Evolutionary conservation across 2,329 filamentous ascomycete genomes (phyloP).

Genomic region (Hymenoscyphus fraxineus): DNA sequence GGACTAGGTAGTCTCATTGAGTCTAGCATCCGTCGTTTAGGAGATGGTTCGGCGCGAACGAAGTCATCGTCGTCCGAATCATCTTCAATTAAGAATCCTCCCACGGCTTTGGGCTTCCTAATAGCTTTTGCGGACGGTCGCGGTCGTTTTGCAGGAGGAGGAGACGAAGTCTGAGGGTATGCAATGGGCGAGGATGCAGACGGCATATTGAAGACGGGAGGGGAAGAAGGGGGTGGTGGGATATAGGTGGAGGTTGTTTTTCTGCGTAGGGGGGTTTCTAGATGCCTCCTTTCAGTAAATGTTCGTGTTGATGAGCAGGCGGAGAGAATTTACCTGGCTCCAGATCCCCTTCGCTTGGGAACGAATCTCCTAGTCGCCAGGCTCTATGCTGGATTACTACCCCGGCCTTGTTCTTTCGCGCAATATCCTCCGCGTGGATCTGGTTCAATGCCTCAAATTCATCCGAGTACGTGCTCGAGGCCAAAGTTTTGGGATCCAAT

Average conservation of each 20-base stretch:
- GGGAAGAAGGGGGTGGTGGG: slow-evolving; percentile 36
- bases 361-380: slow-evolving; percentile 44
- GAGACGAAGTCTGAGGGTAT: slow-evolving; percentile 32
- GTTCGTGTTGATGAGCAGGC: neutral
- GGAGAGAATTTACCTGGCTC: slow-evolving; percentile 27
- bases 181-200: slow-evolving; percentile 56
- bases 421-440: slow-evolving; percentile 39
- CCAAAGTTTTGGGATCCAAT: slow-evolving; percentile 10
- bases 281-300: slow-evolving; percentile 11
- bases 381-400: slow-evolving; percentile 49
- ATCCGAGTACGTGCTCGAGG: slow-evolving; percentile 39
- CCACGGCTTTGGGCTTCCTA: slow-evolving; percentile 37
- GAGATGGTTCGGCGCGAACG: slow-evolving; percentile 34
- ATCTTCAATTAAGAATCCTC: slow-evolving; percentile 45
- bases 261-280: slow-evolving; percentile 27
- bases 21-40: slow-evolving; percentile 44
- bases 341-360: slow-evolving; percentile 46
- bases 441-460: slow-evolving; percentile 44
- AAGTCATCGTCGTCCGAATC: slow-evolving; percentile 39
- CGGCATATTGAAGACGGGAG: slow-evolving; percentile 46
- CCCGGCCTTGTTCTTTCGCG: slow-evolving; percentile 40
- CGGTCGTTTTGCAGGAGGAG: slow-evolving; percentile 37
- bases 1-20: slow-evolving; percentile 24
- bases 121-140: slow-evolving; percentile 33
- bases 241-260: slow-evolving; percentile 5